A percentile compares a stretch with the other conserved stretches of the same genome.
Evolutionary conservation across 805 yeast species (phyloP).

Genomic region (Cyberlindnera veronae): DNA sequence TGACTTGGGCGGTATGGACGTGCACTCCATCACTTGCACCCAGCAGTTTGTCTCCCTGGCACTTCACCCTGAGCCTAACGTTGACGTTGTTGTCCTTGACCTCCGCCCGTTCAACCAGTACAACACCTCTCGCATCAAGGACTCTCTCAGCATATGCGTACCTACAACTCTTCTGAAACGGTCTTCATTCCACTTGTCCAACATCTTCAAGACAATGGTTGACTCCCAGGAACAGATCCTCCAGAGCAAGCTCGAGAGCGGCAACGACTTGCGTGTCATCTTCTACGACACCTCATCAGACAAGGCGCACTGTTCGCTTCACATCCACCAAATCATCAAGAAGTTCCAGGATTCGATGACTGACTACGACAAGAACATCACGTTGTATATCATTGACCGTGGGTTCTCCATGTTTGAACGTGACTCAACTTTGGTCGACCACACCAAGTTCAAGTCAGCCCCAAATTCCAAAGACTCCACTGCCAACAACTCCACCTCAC

Average conservation of each 20-base stretch:
- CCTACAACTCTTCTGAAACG: constrained; percentile 87
- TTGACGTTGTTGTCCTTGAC: constrained; percentile 39
- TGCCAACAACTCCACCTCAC: not conserved
- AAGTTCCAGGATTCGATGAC: constrained; percentile 21
- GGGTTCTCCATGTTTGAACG: constrained; percentile 22
- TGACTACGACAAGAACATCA: constrained; percentile 13
- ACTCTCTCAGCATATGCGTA: constrained; percentile 73
- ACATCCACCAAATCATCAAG: constrained; percentile 25
- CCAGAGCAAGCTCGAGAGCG: constrained; percentile 12
- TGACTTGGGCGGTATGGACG: constrained; percentile 10
- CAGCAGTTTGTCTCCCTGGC: constrained; percentile 10
- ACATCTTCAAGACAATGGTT: constrained; percentile 28
- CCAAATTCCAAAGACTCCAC: not conserved
- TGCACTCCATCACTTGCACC: constrained; percentile 11
- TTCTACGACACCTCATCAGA: constrained; percentile 27
- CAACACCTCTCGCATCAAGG: constrained; percentile 51
- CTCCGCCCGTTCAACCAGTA: constrained; percentile 79
- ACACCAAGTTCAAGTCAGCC: constrained; percentile 14
- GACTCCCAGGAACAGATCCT: constrained; percentile 19
- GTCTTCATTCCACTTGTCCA: constrained; percentile 24
- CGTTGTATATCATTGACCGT: constrained; percentile 19
- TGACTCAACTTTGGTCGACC: constrained; percentile 11
- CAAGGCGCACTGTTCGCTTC: constrained; percentile 22
- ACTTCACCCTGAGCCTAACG: not conserved
- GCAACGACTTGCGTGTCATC: constrained; percentile 13